Evolutionary conservation across 257 asterid species (phyloP).

Genomic region (Jaltomata sinuosa): DNA sequence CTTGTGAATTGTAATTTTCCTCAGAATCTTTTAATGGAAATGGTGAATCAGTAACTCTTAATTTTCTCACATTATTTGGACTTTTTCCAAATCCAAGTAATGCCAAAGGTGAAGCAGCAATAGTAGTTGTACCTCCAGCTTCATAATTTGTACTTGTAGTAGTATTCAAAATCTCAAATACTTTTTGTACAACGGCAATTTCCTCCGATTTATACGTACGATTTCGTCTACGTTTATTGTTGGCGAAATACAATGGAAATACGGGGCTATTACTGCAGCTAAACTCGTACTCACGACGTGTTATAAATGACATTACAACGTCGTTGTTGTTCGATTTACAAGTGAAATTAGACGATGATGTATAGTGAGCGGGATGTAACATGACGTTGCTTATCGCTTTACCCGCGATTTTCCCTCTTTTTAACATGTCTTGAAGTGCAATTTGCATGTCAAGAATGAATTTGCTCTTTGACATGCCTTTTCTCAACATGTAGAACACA

Average conservation of each 20-base stretch:
- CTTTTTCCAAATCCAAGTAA: constrained; percentile 34
- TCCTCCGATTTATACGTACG: not conserved
- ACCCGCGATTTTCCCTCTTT: constrained; percentile 22
- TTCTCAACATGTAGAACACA: constrained; percentile 25
- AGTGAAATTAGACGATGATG: constrained; percentile 9
- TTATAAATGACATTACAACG: constrained; percentile 10
- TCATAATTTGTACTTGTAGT: constrained; percentile 4
- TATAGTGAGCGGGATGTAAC: constrained; percentile 14
- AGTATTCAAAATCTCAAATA: constrained; percentile 12
- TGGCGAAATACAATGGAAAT: not conserved
- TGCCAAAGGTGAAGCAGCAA: not conserved
- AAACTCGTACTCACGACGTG: constrained; percentile 33
- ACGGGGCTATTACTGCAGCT: constrained; percentile 33
- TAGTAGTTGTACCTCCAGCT: not conserved
- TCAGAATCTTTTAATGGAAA: constrained; percentile 25
- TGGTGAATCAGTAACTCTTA: constrained; percentile 39
- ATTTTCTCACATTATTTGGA: constrained; percentile 28
- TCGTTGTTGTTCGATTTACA: constrained; percentile 14
- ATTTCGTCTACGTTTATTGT: constrained; percentile 12
- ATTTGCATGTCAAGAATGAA: constrained; percentile 11
- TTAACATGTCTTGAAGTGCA: constrained; percentile 14
- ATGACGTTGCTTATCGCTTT: constrained; percentile 28
- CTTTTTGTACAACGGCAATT: not conserved
- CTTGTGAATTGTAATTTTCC: constrained; percentile 17
- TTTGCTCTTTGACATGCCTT: constrained; percentile 27